Percentiles rank a stretch among this genome's conserved stretches.
Conservation (phyloP, 2,329 filamentous ascomycete genomes). For the Pseudocercospora fuligena region DNA sequence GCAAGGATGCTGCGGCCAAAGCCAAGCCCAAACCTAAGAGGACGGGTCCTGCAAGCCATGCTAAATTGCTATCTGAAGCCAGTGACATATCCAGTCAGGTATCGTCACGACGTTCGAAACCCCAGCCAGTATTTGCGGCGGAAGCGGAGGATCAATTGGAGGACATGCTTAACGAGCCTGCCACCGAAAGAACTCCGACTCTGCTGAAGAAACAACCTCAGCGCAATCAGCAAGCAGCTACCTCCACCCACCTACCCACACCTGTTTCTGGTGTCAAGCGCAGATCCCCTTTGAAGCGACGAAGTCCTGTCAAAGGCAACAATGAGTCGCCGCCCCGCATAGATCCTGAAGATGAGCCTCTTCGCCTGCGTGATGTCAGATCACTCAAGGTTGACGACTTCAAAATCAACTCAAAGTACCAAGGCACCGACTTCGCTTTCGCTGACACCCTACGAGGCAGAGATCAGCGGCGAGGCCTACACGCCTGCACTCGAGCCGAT, state of each 20-base stretch:
- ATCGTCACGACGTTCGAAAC: constrained; percentile 11
- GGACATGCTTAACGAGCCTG: constrained; percentile 29
- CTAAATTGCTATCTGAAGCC: constrained; percentile 37
- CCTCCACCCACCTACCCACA: constrained; percentile 14
- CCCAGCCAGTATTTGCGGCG: constrained; percentile 6
- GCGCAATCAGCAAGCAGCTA: neutral
- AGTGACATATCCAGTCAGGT: constrained; percentile 32
- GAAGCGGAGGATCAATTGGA: constrained; percentile 30
- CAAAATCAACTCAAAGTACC: constrained; percentile 75
- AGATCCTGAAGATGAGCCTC: constrained; percentile 47
- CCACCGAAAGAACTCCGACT: constrained; percentile 22
- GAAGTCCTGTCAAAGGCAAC: constrained; percentile 7
- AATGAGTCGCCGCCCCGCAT: constrained; percentile 32
- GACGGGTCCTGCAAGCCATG: constrained; percentile 26
- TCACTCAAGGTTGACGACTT: constrained; percentile 73
- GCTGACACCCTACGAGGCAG: constrained; percentile 74
- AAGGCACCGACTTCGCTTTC: constrained; percentile 76
- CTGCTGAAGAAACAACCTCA: neutral
- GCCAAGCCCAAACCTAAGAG: constrained; percentile 20
- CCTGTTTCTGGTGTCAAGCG: constrained; percentile 12
- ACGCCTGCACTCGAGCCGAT: constrained; percentile 73
- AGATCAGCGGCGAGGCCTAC: constrained; percentile 70
- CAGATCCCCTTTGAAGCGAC: constrained; percentile 16
- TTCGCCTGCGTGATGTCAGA: constrained; percentile 63
- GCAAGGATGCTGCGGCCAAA: neutral